Percentiles rank a stretch among this genome's conserved stretches.
These are phyloP conservation scores for Kandelia obovata DNA, from an alignment of 345 rosid genomes.

Conservation along the genomic window DNA sequence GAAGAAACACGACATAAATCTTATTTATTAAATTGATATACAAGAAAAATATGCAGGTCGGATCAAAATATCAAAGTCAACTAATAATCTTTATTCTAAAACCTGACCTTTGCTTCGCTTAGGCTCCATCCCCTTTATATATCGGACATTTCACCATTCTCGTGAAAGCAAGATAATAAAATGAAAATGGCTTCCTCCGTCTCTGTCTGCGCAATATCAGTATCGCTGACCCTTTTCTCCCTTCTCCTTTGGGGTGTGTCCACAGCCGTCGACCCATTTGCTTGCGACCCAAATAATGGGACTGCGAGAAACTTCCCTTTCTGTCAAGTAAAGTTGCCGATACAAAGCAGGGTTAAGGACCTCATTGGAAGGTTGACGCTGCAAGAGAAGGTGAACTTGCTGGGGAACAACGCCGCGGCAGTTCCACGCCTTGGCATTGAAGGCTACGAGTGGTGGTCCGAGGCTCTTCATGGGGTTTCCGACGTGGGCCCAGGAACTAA, in stretches of 20 bases:
- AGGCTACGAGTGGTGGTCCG: slow-evolving; percentile 35
- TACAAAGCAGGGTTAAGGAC: slow-evolving; percentile 22
- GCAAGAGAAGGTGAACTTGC: slow-evolving; percentile 25
- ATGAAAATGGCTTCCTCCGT: too few relatives aligned
- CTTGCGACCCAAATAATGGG: slow-evolving; percentile 19
- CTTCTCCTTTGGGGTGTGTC: not conserved
- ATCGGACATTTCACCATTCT: too few relatives aligned
- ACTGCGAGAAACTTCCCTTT: slow-evolving; percentile 16
- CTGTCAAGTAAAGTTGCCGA: slow-evolving; percentile 25
- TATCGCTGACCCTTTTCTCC: too few relatives aligned
- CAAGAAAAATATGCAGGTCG: too few relatives aligned
- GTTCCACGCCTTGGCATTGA: slow-evolving; percentile 24
- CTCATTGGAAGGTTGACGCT: slow-evolving; percentile 25
- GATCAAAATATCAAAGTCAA: too few relatives aligned
- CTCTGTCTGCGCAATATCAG: too few relatives aligned
- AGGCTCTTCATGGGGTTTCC: slow-evolving; percentile 35
- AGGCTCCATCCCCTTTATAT: too few relatives aligned
- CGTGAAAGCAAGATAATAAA: too few relatives aligned
- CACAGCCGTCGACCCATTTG: slow-evolving; percentile 13
- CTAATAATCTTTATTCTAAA: too few relatives aligned
- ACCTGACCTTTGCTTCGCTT: too few relatives aligned
- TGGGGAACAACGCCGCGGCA: slow-evolving; percentile 23
- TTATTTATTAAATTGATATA: too few relatives aligned
- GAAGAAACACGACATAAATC: too few relatives aligned
- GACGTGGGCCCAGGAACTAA: slow-evolving; percentile 32